Evolutionary conservation across 2,329 filamentous ascomycete genomes (phyloP).

Genomic region (Ceratocystis eucalypticola): DNA sequence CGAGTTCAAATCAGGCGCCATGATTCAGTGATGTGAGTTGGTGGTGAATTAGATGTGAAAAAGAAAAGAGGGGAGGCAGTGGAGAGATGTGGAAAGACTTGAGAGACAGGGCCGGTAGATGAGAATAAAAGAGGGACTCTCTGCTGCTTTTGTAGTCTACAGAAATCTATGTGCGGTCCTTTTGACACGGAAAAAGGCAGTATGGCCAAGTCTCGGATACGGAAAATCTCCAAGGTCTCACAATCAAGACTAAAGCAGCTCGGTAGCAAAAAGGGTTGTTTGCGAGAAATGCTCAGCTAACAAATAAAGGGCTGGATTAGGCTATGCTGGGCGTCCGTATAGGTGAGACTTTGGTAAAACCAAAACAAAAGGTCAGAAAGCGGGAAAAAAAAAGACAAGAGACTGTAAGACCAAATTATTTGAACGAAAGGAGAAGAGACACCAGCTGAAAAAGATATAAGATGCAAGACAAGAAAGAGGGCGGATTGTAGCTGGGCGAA

Average conservation of each 20-base stretch:
- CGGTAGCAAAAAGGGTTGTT: background rate
- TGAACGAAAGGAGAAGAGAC: background rate
- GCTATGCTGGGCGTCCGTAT: background rate
- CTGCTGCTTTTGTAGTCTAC: background rate
- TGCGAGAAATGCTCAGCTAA: background rate
- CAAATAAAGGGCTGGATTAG: background rate
- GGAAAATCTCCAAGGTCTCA: slow-evolving; percentile 2
- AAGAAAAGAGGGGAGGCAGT: background rate
- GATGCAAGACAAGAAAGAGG: background rate
- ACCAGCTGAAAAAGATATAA: background rate
- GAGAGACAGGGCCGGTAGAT: background rate
- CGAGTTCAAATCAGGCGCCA: slow-evolving; percentile 65
- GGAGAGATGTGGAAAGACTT: background rate
- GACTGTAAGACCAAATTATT: background rate
- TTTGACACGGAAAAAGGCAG: background rate
- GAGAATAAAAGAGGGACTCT: background rate
- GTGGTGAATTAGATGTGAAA: background rate
- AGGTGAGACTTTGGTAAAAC: background rate
- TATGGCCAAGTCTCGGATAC: background rate
- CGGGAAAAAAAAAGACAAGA: background rate
- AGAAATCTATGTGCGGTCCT: background rate
- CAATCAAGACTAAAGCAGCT: background rate
- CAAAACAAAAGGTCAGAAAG: background rate
- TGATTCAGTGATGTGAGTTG: slow-evolving; percentile 24
- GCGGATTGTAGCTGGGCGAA: background rate